phyloP scores from a whole-genome alignment of 2,329 filamentous ascomycete genomes.

The Knoxdaviesia capensis region DNA sequence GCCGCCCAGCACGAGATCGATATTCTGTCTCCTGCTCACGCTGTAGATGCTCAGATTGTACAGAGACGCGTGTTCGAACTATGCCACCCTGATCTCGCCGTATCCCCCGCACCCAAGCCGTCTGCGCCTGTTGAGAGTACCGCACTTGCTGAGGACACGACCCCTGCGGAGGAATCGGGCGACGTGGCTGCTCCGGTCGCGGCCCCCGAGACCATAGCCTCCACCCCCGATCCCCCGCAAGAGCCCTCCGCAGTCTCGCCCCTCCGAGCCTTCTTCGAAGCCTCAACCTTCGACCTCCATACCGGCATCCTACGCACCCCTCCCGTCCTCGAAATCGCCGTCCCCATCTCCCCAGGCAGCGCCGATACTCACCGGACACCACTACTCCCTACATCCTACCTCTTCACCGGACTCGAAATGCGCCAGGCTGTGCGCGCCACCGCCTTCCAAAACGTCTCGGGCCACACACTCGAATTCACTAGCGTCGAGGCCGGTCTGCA shows the following conservation, averaged over 20 bases:
- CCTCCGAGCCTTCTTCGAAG: conserved; percentile 21
- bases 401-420: conserved; percentile 31
- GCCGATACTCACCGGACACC: background rate
- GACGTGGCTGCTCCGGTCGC: conserved; percentile 10
- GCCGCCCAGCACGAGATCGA: conserved; percentile 15
- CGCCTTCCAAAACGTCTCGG: conserved; percentile 19
- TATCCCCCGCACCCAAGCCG: too few relatives aligned
- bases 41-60: conserved; percentile 20
- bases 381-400: conserved; percentile 10
- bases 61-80: conserved; percentile 11
- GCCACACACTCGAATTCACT: conserved; percentile 27
- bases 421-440: conserved; percentile 15
- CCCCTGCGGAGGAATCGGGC: background rate
- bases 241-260: conserved; percentile 23
- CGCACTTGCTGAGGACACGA: background rate
- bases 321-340: conserved; percentile 19
- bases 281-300: conserved; percentile 24
- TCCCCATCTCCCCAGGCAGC: conserved; percentile 14
- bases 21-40: conserved; percentile 17
- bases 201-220: conserved; percentile 22
- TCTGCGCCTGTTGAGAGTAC: too few relatives aligned
- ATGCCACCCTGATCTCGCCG: too few relatives aligned
- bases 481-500: conserved; percentile 29
- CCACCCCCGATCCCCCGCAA: conserved; percentile 21
- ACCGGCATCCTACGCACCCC: conserved; percentile 20